phyloP scores from a whole-genome alignment of 805 yeast species.

The Sugiyamaella valdiviana region DNA sequence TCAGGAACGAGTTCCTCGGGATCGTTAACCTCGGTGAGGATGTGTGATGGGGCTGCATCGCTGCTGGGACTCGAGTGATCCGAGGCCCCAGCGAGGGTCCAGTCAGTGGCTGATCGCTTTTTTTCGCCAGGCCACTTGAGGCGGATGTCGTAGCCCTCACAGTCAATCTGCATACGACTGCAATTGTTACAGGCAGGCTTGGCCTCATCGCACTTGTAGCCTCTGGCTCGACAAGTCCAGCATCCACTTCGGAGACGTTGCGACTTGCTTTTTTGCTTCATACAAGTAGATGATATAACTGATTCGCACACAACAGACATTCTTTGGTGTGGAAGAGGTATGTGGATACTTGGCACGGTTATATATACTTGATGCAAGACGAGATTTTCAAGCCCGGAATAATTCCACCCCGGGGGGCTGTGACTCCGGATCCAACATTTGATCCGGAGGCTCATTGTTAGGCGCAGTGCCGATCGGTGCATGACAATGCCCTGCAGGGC shows the following conservation, averaged over 20 bases:
- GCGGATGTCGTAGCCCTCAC: conserved; percentile 25
- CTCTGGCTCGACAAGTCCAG: conserved; percentile 25
- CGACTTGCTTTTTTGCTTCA: conserved; percentile 16
- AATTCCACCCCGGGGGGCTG: neutral
- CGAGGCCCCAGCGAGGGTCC: neutral
- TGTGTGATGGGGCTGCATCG: neutral
- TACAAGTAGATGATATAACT: neutral
- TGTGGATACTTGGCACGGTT: neutral
- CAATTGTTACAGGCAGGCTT: conserved; percentile 23
- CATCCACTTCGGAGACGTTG: conserved; percentile 23
- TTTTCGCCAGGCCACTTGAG: conserved; percentile 25
- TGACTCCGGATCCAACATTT: neutral
- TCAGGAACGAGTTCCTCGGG: conserved; percentile 6
- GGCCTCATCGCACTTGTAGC: conserved; percentile 25
- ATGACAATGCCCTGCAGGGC: neutral
- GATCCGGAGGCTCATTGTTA: neutral
- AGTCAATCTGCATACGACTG: conserved; percentile 12
- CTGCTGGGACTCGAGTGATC: neutral
- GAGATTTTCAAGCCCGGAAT: neutral
- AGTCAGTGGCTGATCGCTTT: conserved; percentile 3
- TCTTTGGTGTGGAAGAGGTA: neutral
- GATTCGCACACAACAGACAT: neutral
- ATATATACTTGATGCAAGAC: neutral
- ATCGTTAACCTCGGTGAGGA: conserved; percentile 4
- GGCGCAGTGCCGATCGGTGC: neutral